Percentiles rank a stretch among this genome's conserved stretches.
These are phyloP conservation scores for Exophiala aquamarina DNA, from an alignment of 2,329 filamentous ascomycete genomes.

Conservation along the genomic window DNA sequence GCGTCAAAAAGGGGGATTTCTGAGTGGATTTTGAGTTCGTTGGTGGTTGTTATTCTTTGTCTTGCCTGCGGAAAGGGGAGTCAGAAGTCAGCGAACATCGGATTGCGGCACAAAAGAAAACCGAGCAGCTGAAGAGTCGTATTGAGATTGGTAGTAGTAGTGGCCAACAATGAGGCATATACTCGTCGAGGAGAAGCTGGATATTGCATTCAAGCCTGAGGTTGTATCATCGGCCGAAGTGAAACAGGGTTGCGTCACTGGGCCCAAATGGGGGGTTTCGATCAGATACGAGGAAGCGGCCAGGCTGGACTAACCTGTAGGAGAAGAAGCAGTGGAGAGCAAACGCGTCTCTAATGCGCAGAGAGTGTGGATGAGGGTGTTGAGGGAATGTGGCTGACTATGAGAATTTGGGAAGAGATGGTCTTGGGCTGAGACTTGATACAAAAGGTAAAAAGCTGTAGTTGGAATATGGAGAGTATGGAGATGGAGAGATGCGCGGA, in stretches of 20 bases:
- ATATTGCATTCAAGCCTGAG: constrained; percentile 1
- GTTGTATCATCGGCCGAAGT: constrained; percentile 6
- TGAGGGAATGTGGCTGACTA: too few species aligned
- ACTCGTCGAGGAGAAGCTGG: constrained; percentile 5
- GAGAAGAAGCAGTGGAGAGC: constrained; percentile 4
- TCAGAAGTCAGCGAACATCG: constrained; percentile 6
- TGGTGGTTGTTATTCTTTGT: constrained; percentile 10
- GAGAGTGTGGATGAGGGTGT: neutral
- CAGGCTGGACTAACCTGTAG: constrained; percentile 12
- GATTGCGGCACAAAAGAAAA: too few species aligned
- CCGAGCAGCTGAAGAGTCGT: too few species aligned
- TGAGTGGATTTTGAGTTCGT: constrained; percentile 2
- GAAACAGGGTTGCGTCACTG: constrained; percentile 25
- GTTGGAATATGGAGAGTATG: too few species aligned
- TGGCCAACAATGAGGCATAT: too few species aligned
- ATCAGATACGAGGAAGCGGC: constrained; percentile 6
- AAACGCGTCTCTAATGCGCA: neutral
- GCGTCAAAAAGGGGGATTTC: constrained; percentile 9
- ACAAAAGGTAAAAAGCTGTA: too few species aligned
- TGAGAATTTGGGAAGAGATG: too few species aligned
- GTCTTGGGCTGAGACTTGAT: too few species aligned
- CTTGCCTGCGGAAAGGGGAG: constrained; percentile 13
- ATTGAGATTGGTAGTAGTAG: too few species aligned
- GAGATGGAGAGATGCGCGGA: too few species aligned
- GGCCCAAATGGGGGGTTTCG: constrained; percentile 6